Conservation (phyloP, 1,139 yeast genomes). For the Protomyces pachydermus region DNA sequence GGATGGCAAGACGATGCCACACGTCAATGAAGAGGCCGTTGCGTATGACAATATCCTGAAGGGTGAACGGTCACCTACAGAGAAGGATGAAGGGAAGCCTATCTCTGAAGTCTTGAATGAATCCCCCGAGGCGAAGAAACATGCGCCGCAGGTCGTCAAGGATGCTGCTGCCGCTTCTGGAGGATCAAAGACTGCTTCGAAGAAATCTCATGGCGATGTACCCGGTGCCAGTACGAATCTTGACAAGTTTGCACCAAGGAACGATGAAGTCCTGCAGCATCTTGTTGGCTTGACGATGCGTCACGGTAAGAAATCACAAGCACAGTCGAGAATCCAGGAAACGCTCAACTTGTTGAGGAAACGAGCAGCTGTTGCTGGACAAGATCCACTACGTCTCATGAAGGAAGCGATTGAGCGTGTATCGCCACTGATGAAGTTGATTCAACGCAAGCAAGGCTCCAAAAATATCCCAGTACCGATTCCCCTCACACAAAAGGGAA, state of each 20-base stretch:
- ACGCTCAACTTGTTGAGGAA: constrained; percentile 53
- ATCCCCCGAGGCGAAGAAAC: constrained; percentile 29
- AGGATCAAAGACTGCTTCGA: neutral
- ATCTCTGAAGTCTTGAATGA: constrained; percentile 32
- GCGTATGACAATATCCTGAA: constrained; percentile 27
- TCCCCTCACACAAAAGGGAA: constrained; percentile 75
- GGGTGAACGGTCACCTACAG: constrained; percentile 29
- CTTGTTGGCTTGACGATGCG: constrained; percentile 87
- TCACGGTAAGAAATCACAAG: constrained; percentile 80
- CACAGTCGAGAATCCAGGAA: constrained; percentile 69
- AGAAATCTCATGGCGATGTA: neutral
- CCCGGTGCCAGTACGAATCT: constrained; percentile 23
- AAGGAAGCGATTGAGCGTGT: constrained; percentile 70
- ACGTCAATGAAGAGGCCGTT: constrained; percentile 26
- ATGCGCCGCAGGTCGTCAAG: constrained; percentile 32
- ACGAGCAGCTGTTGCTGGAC: constrained; percentile 47
- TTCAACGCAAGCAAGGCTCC: constrained; percentile 29
- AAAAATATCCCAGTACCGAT: constrained; percentile 57
- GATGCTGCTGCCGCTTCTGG: constrained; percentile 18
- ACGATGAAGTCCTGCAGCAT: constrained; percentile 68
- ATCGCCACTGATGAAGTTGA: constrained; percentile 76
- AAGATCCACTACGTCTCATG: constrained; percentile 71
- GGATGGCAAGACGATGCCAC: constrained; percentile 25
- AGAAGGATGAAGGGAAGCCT: constrained; percentile 32
- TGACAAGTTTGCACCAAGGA: constrained; percentile 38